Conservation (phyloP, 352 stramenopile genomes). For the Phytopythium ostracodes region DNA sequence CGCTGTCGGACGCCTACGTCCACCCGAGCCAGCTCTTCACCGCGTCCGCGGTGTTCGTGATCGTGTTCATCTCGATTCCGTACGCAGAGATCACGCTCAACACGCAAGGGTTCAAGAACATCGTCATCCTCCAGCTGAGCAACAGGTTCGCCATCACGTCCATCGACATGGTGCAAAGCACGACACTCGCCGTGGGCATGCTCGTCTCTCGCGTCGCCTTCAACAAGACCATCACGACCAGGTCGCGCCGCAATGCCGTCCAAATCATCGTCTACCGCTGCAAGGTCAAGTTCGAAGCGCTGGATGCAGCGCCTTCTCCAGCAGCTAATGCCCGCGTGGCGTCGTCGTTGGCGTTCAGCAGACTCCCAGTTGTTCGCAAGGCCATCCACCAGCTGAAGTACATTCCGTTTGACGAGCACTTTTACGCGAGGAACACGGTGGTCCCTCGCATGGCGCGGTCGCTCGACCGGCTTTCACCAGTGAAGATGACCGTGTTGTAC, state of each 20-base stretch:
- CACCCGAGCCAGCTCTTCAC: not conserved
- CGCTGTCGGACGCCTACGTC: slow-evolving; percentile 3
- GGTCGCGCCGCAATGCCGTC: not conserved
- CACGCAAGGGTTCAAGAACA: not conserved
- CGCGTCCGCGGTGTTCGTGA: not conserved
- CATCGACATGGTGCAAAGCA: slow-evolving; percentile 6
- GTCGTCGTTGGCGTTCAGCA: not conserved
- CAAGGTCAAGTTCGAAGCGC: slow-evolving; percentile 3
- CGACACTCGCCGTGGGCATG: slow-evolving; percentile 5
- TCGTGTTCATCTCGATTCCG: slow-evolving; percentile 2
- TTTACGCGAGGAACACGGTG: not conserved
- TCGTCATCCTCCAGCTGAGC: not conserved
- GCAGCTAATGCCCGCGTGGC: not conserved
- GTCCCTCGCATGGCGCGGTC: not conserved
- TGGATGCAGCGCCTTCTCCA: not conserved
- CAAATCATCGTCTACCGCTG: slow-evolving; percentile 6
- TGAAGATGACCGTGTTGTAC: not conserved
- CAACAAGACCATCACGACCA: not conserved
- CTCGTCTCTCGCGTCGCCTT: slow-evolving; percentile 1
- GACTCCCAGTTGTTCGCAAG: not conserved
- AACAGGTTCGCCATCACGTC: not conserved
- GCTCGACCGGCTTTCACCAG: not conserved
- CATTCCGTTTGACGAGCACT: not conserved
- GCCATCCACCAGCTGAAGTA: not conserved
- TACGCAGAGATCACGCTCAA: slow-evolving; percentile 4